Percentiles rank a stretch among this genome's conserved stretches.
phyloP scores from a whole-genome alignment of 306 rosid species.

The Herpetospermum pedunculosum region DNA sequence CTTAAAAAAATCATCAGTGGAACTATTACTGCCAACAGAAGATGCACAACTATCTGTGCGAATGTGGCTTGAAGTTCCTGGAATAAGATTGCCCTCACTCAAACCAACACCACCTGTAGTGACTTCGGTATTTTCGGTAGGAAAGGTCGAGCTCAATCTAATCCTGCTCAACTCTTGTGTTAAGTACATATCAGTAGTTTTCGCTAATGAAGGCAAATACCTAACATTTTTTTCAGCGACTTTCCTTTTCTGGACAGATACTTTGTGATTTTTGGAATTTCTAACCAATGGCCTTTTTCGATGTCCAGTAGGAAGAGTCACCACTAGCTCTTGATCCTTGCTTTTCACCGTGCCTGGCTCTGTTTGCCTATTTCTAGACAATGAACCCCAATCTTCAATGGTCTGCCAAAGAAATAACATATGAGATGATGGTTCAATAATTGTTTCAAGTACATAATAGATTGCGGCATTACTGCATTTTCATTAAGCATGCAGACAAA shows the following conservation, averaged over 20 bases:
- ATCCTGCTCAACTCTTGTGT: neutral
- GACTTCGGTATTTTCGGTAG: neutral
- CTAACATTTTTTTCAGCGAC: neutral
- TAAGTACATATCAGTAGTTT: neutral
- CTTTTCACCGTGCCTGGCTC: neutral
- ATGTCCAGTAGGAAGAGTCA: neutral
- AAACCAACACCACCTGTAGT: conserved; percentile 1
- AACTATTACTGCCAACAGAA: conserved; percentile 89
- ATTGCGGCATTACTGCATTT: neutral
- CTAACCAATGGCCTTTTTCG: neutral
- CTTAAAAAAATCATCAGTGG: conserved; percentile 21
- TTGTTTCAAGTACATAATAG: neutral
- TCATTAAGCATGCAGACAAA: neutral
- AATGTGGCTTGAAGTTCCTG: conserved; percentile 29
- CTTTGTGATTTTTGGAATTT: neutral
- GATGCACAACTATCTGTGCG: conserved; percentile 39
- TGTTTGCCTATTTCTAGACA: conserved; percentile 1
- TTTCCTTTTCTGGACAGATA: neutral
- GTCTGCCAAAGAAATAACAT: neutral
- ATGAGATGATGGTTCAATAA: neutral
- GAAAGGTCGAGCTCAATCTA: neutral
- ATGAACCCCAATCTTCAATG: neutral
- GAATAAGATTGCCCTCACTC: neutral
- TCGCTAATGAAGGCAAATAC: neutral
- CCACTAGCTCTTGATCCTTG: neutral